Conservation (phyloP, 495 filamentous ascomycete genomes). For the Cercophora samala region DNA sequence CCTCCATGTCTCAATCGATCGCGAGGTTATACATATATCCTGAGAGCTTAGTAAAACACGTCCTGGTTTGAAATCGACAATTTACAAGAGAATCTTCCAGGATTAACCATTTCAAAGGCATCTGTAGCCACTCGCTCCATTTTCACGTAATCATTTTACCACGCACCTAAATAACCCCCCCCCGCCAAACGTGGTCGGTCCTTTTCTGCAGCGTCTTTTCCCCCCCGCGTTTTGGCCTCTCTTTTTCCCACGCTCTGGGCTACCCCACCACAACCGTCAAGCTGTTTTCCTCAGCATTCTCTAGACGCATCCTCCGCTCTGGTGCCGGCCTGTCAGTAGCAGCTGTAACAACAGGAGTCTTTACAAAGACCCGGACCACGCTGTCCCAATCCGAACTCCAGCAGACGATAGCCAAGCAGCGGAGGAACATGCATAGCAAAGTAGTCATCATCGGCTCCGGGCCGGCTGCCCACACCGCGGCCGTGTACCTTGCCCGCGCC, state of each 20-base stretch:
- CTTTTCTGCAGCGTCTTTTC: background rate
- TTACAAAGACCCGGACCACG: conserved; percentile 53
- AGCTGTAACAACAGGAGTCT: conserved; percentile 56
- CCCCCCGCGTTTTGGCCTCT: conserved; percentile 2
- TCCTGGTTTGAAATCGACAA: conserved; percentile 5
- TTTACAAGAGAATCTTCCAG: background rate
- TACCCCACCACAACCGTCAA: conserved; percentile 51
- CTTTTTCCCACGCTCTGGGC: conserved; percentile 5
- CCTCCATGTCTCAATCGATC: background rate
- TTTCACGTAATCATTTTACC: conserved; percentile 8
- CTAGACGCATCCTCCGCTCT: conserved; percentile 48
- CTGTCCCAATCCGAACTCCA: conserved; percentile 51
- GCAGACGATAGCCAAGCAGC: conserved; percentile 37
- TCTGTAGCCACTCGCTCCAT: conserved; percentile 3
- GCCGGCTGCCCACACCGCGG: conserved; percentile 94
- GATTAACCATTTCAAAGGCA: conserved; percentile 14
- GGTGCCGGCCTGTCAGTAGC: conserved; percentile 60
- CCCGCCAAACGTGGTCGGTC: background rate
- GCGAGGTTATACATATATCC: background rate
- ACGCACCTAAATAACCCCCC: background rate
- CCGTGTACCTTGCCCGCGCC: conserved; percentile 90
- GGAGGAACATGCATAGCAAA: conserved; percentile 71
- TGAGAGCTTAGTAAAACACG: conserved; percentile 15
- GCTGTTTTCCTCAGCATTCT: conserved; percentile 80
- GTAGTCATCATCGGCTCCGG: conserved; percentile 89